These are phyloP conservation scores for Venustampulla echinocandica DNA, from an alignment of 495 filamentous ascomycete species.

Conservation along the genomic window DNA sequence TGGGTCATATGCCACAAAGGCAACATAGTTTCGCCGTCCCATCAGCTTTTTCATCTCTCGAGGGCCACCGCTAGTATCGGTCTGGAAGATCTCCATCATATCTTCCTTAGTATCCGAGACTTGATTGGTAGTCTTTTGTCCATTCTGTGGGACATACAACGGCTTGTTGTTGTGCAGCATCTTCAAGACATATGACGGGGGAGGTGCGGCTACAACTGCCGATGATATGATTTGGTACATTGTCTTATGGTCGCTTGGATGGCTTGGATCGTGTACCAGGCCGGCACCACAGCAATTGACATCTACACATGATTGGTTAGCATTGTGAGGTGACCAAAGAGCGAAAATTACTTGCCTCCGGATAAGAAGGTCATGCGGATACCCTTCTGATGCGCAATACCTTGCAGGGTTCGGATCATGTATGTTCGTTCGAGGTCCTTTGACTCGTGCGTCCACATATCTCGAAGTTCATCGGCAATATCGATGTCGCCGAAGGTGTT, in stretches of 20 bases:
- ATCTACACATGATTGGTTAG: slow-evolving; percentile 30
- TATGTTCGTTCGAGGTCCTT: slow-evolving; percentile 98
- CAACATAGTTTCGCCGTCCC: slow-evolving; percentile 89
- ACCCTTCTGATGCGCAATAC: slow-evolving; percentile 86
- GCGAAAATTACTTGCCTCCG: slow-evolving; percentile 48
- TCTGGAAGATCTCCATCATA: slow-evolving; percentile 98
- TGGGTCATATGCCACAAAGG: slow-evolving; percentile 86
- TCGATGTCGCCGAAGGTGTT: slow-evolving; percentile 98
- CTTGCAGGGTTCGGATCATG: slow-evolving; percentile 88
- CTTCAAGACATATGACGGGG: slow-evolving; percentile 75
- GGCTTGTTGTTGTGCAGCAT: slow-evolving; percentile 86
- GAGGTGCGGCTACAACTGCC: slow-evolving; percentile 82
- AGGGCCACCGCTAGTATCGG: slow-evolving; percentile 68
- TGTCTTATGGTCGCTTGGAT: slow-evolving; percentile 90
- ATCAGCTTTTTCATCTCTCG: slow-evolving; percentile 85
- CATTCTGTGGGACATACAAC: slow-evolving; percentile 85
- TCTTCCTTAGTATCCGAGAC: slow-evolving; percentile 86
- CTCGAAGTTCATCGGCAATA: slow-evolving; percentile 84
- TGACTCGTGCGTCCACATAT: slow-evolving; percentile 96
- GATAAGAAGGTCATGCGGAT: slow-evolving; percentile 94
- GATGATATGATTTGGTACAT: slow-evolving; percentile 98
- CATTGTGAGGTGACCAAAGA: too few species aligned
- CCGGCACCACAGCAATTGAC: slow-evolving; percentile 90
- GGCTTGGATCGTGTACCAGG: slow-evolving; percentile 85
- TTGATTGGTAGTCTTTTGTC: slow-evolving; percentile 60